Evolutionary conservation across 345 rosid genomes (phyloP), one percentile per base, ranked within the genome.

Genomic region (Firmiana major): DNA sequence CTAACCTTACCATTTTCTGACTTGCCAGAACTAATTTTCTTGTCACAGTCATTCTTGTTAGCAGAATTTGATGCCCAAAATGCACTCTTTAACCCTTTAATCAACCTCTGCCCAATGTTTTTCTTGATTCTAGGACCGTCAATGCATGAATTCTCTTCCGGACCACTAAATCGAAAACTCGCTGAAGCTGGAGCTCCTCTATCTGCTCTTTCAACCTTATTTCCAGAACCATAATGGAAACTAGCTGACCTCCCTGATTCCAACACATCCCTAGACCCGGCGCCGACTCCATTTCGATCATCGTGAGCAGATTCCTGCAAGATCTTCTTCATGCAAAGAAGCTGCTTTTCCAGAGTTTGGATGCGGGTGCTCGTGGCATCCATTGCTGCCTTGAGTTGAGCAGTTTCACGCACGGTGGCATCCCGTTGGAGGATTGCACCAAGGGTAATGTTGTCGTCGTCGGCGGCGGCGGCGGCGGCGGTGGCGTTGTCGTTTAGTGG

Each of bases 391-490:
- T 88, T 91, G 16, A 94, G 84, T 53, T 90, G 84, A n/a, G 83
- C 83, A n/a, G 86, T 84, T 75, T 89, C 84, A 19, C 93, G 79
- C 16, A 67, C 62, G 0, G 94, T 88, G 2, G 97, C 90, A 42
- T 91, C 98, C 7, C 87, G 84, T 68, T 83, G 89, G 70, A 94
- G 93, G 75, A 94, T 89, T 17, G 88, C 80, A 6, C 97, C 94
- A 1, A 93, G 89, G 11, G 95, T 91, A 7, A 79, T 62, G 5
- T 81, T 42, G 19, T 31, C 6, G 19, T 21, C 12, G 43, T 38
- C 6, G 40, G 6, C n/a, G 8, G 76, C 76, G 34, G 34, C 34
- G 34, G 34, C 34, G 3, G 34, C 76, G 34, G 34, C 34, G 34
- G 34, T 3, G 3, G 34, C 34, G 34, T 31, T 31, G 34, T 31